Percentiles rank a stretch among this genome's conserved stretches.
Evolutionary conservation across 805 yeast genomes (phyloP).

Genomic region (Starmerella stigmatis): DNA sequence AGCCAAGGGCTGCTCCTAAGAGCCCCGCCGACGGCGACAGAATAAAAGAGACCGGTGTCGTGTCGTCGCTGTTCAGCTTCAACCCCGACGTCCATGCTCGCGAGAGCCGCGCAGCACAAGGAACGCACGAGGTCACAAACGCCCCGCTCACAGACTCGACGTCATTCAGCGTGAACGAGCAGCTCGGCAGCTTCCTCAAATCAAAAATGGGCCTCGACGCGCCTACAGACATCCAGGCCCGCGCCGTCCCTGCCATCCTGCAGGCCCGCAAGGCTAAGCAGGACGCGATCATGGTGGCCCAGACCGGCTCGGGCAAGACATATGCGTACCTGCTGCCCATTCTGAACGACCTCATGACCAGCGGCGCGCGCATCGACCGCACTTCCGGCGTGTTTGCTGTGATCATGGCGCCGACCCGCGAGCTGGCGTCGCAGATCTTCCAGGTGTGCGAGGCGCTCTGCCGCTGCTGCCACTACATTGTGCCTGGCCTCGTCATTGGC

Average conservation of each 20-base stretch:
- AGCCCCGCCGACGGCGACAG: neutral
- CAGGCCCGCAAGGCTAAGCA: constrained; percentile 31
- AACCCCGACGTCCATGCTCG: constrained; percentile 41
- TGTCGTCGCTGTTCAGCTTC: constrained; percentile 76
- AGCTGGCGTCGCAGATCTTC: constrained; percentile 82
- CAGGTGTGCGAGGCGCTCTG: constrained; percentile 63
- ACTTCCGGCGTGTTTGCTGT: constrained; percentile 73
- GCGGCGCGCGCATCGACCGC: constrained; percentile 27
- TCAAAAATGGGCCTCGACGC: constrained; percentile 22
- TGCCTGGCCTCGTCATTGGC: constrained; percentile 94
- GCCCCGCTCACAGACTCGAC: constrained; percentile 69
- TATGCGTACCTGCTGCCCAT: constrained; percentile 79
- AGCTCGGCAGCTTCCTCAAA: constrained; percentile 7
- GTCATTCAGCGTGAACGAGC: constrained; percentile 11
- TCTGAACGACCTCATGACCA: constrained; percentile 55
- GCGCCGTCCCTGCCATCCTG: constrained; percentile 55
- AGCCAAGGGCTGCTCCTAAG: constrained; percentile 15
- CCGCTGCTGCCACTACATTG: constrained; percentile 73
- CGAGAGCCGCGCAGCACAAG: constrained; percentile 14
- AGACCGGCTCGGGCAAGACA: constrained; percentile 98
- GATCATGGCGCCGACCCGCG: constrained; percentile 88
- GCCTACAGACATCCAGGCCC: constrained; percentile 82
- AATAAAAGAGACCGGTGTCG: constrained; percentile 33
- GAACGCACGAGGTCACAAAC: constrained; percentile 41
- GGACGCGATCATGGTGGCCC: constrained; percentile 87